Conservation (phyloP, 2,329 filamentous ascomycete genomes). For the Xylaria sp. region DNA sequence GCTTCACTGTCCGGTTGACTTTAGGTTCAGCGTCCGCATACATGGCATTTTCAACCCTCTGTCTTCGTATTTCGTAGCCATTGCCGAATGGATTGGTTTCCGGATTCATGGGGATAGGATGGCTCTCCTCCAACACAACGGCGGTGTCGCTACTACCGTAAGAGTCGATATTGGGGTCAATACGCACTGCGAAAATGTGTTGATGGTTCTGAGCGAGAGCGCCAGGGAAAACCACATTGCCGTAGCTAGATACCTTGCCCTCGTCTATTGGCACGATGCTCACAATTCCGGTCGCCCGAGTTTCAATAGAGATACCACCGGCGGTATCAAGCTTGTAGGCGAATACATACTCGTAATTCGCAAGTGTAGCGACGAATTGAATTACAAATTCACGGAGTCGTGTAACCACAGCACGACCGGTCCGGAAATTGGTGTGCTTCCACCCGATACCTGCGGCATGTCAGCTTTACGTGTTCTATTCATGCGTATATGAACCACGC, state of each 20-base stretch:
- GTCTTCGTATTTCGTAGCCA: slow-evolving; percentile 65
- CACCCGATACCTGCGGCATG: slow-evolving; percentile 63
- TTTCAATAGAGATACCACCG: slow-evolving; percentile 69
- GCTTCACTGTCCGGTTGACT: slow-evolving; percentile 61
- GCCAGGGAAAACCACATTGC: slow-evolving; percentile 71
- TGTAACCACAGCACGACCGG: slow-evolving; percentile 68
- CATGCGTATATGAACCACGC: background rate
- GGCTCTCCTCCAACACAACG: slow-evolving; percentile 49
- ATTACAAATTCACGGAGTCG: slow-evolving; percentile 71
- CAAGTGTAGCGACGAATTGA: slow-evolving; percentile 74
- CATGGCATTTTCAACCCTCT: slow-evolving; percentile 56
- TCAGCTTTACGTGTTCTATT: slow-evolving; percentile 21
- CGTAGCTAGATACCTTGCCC: slow-evolving; percentile 64
- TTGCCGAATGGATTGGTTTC: slow-evolving; percentile 70
- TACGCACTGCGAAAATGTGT: slow-evolving; percentile 71
- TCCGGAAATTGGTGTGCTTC: slow-evolving; percentile 78
- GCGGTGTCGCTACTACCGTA: slow-evolving; percentile 42
- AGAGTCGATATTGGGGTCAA: slow-evolving; percentile 69
- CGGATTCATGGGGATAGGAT: slow-evolving; percentile 53
- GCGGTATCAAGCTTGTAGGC: slow-evolving; percentile 72
- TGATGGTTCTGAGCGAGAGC: slow-evolving; percentile 74
- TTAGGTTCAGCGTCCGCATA: slow-evolving; percentile 64
- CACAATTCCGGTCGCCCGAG: slow-evolving; percentile 73
- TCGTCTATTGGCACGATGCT: slow-evolving; percentile 70
- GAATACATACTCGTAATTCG: slow-evolving; percentile 78